A percentile compares a stretch with the other conserved stretches of the same genome.
phyloP scores from a whole-genome alignment of 2,329 filamentous ascomycete genomes.

The Boeremia lycopersici region DNA sequence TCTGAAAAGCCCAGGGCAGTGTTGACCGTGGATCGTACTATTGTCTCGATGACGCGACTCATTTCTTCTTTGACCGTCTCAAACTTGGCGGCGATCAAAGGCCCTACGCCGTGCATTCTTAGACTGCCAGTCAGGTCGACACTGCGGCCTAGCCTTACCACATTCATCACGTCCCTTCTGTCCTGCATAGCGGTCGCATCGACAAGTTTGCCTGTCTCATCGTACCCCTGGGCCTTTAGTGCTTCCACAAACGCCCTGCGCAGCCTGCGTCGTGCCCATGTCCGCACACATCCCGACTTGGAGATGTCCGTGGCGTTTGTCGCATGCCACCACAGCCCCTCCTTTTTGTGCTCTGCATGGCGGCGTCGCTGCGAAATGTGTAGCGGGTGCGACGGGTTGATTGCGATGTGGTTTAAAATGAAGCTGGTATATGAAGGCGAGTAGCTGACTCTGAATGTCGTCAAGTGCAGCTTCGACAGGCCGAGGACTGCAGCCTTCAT shows the following conservation, averaged over 20 bases:
- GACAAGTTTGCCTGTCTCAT: slow-evolving; percentile 33
- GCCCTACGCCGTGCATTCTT: slow-evolving; percentile 28
- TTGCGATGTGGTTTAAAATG: slow-evolving; percentile 27
- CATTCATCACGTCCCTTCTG: not conserved
- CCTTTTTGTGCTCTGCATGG: slow-evolving; percentile 22
- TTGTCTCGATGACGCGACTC: not conserved
- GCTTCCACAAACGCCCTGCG: slow-evolving; percentile 39
- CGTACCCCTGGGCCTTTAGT: slow-evolving; percentile 35
- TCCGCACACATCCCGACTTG: slow-evolving; percentile 41
- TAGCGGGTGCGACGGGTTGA: slow-evolving; percentile 36
- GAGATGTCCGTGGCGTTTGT: slow-evolving; percentile 29
- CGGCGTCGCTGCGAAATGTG: slow-evolving; percentile 27
- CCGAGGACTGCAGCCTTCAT: slow-evolving; percentile 23
- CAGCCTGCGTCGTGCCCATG: slow-evolving; percentile 40
- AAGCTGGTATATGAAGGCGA: slow-evolving; percentile 32
- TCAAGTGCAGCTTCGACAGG: slow-evolving; percentile 20
- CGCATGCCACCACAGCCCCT: slow-evolving; percentile 44
- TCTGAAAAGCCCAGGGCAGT: not conserved
- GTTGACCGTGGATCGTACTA: slow-evolving; percentile 5
- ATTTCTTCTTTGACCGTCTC: slow-evolving; percentile 22
- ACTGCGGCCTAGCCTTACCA: slow-evolving; percentile 8
- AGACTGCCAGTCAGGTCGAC: slow-evolving; percentile 33
- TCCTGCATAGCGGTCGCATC: slow-evolving; percentile 7
- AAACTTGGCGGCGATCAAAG: slow-evolving; percentile 38
- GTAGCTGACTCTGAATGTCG: slow-evolving; percentile 31